Conservation (phyloP, 225 moss, liverwort and hornwort genomes). For the Lunularia cruciata region DNA sequence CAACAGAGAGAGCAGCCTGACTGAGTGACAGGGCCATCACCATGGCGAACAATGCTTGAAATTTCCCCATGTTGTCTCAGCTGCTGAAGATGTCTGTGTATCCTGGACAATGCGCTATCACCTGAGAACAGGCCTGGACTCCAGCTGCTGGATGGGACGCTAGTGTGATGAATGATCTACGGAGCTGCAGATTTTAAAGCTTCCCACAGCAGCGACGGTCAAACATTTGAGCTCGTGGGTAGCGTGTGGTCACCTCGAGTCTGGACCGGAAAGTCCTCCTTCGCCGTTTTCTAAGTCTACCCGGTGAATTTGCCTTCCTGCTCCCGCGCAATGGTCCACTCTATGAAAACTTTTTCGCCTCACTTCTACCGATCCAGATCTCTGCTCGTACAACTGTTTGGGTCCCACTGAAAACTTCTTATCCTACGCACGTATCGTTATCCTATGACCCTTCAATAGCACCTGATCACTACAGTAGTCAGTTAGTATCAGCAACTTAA, state of each 20-base stretch:
- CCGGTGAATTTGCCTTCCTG: neutral
- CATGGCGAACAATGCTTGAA: neutral
- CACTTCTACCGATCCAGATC: too few relatives aligned
- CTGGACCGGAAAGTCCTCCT: constrained; percentile 4
- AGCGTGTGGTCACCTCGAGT: constrained; percentile 3
- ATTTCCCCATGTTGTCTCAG: neutral
- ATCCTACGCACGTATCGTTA: too few relatives aligned
- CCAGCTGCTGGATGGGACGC: neutral
- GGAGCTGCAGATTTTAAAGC: neutral
- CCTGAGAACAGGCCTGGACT: neutral
- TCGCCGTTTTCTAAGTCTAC: neutral
- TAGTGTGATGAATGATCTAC: neutral
- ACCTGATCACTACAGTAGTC: too few relatives aligned
- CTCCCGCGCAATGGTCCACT: neutral
- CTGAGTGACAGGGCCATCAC: neutral
- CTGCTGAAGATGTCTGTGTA: neutral
- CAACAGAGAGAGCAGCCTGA: constrained; percentile 6
- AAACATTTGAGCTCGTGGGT: constrained; percentile 1
- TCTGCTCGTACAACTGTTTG: too few relatives aligned
- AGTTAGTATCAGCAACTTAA: too few relatives aligned
- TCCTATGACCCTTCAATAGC: too few relatives aligned
- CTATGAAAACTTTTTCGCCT: neutral
- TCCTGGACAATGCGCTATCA: neutral
- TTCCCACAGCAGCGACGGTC: neutral
- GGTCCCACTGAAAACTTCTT: too few relatives aligned